phyloP scores from a whole-genome alignment of 2,329 filamentous ascomycete species.

The Penicillium palitans region DNA sequence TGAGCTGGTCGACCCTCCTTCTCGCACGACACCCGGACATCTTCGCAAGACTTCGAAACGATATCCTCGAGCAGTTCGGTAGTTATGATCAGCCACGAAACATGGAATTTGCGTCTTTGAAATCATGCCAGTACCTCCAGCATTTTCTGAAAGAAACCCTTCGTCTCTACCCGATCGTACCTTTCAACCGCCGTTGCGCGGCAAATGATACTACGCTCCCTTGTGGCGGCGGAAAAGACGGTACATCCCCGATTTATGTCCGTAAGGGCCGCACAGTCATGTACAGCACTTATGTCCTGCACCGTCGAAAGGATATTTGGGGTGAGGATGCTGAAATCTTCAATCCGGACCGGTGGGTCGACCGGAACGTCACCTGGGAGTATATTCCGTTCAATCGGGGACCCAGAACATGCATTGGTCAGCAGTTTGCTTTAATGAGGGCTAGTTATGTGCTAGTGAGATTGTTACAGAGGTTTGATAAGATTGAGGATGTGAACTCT shows the following conservation, averaged over 20 bases:
- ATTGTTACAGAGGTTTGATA: slow-evolving; percentile 25
- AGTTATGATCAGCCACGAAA: slow-evolving; percentile 18
- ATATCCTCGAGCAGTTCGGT: slow-evolving; percentile 68
- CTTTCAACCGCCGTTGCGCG: slow-evolving; percentile 28
- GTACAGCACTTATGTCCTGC: slow-evolving; percentile 38
- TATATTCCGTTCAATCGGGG: slow-evolving; percentile 32
- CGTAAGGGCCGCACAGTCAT: slow-evolving; percentile 17
- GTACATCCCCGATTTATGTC: slow-evolving; percentile 1
- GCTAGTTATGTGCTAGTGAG: slow-evolving; percentile 25
- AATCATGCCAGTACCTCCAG: slow-evolving; percentile 1
- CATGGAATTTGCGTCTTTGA: neutral
- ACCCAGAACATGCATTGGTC: slow-evolving; percentile 30
- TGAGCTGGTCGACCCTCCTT: slow-evolving; percentile 77
- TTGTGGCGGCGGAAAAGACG: slow-evolving; percentile 14
- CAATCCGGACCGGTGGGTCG: slow-evolving; percentile 52
- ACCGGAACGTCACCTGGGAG: slow-evolving; percentile 50
- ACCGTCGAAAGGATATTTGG: slow-evolving; percentile 51
- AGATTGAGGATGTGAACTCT: neutral
- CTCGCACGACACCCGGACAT: slow-evolving; percentile 67
- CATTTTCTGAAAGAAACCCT: slow-evolving; percentile 6
- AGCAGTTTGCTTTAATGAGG: slow-evolving; percentile 29
- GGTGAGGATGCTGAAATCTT: slow-evolving; percentile 47
- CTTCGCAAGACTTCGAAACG: slow-evolving; percentile 64
- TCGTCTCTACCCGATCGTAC: slow-evolving; percentile 22
- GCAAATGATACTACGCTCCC: slow-evolving; percentile 1